Conservation (phyloP, 2,329 filamentous ascomycete species). For the Dactylellina haptotyla region DNA sequence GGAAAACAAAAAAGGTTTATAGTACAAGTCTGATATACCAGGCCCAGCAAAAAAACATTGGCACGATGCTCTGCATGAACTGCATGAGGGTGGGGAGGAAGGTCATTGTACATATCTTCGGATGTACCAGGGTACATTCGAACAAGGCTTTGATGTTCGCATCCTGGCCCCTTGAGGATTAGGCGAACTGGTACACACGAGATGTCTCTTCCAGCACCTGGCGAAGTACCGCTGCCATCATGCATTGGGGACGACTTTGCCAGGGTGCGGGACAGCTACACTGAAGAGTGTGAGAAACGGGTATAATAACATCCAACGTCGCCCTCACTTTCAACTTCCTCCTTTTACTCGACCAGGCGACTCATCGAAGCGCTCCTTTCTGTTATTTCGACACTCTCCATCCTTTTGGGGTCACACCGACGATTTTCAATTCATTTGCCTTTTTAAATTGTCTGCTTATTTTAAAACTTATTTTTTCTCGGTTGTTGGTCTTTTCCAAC, state of each 20-base stretch:
- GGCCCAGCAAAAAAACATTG: no score
- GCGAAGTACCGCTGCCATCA: background rate
- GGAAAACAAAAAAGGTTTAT: slow-evolving; percentile 8
- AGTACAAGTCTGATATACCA: slow-evolving; percentile 20
- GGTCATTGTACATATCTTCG: background rate
- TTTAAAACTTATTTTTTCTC: background rate
- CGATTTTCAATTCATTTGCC: background rate
- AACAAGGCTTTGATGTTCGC: background rate
- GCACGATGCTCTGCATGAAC: background rate
- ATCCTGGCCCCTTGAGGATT: slow-evolving; percentile 14
- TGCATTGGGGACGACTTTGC: background rate
- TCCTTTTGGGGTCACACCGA: background rate
- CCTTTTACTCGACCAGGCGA: slow-evolving; percentile 16
- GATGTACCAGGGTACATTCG: slow-evolving; percentile 3
- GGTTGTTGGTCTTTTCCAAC: background rate
- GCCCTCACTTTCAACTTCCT: slow-evolving; percentile 3
- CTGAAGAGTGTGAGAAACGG: background rate
- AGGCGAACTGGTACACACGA: slow-evolving; percentile 34
- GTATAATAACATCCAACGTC: slow-evolving; percentile 43
- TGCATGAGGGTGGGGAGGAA: slow-evolving; percentile 11
- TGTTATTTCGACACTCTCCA: background rate
- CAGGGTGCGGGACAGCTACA: background rate
- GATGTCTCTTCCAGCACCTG: slow-evolving; percentile 11
- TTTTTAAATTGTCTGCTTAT: background rate
- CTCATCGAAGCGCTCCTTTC: slow-evolving; percentile 19